Evolutionary conservation across 768 basidiomycete species (phyloP), one percentile per base, ranked within the genome.

Genomic region (Gloeophyllum trabeum): DNA sequence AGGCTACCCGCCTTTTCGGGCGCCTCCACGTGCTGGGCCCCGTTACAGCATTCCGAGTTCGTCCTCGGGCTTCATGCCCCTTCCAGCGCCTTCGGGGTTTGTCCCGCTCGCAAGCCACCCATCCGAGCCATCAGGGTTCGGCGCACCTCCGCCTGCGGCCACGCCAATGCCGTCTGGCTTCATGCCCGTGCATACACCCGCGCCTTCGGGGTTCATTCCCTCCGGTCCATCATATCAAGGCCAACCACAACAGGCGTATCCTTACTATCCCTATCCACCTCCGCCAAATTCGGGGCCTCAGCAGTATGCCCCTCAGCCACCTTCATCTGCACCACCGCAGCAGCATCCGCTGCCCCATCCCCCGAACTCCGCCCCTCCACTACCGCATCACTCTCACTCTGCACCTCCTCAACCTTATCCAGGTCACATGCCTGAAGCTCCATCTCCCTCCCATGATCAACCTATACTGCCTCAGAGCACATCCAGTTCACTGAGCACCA

Each of bases 1-100:
- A 18, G 55, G 52, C 34, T 60, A 64, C 42, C 65, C 62, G 4
- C 56, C 66, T 37, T 55, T 54, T 43, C 55, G 50, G 5, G 53
- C 68, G 1, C 51, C 56, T 22, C 50, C 57, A 19, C 56, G 58
- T 30, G 67, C 69, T 49, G 75, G 73, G 24, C 75, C 81, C 10
- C 68, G 84, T 41, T 77, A 81, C 49, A 85, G 79, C 49, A 62
- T 83, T 45, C 81, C 82, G 16, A 52, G 72, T 1, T 61, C 75
- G 5, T 76, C 82, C 0, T 81, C 83, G 7, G 82, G 84, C 10
- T 88, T 85, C 51, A 61, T 74, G 41, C 77, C 82, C n/a, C 54
- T 60, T 4, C 56, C 66, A 3, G 53, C 63, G 2, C 63, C 66
- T 4, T 53, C 58, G 16, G 50, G 53, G 7, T 62, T 65, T 43